phyloP scores from a whole-genome alignment of 164 flowering plant species.

The Litsea cubeba region DNA sequence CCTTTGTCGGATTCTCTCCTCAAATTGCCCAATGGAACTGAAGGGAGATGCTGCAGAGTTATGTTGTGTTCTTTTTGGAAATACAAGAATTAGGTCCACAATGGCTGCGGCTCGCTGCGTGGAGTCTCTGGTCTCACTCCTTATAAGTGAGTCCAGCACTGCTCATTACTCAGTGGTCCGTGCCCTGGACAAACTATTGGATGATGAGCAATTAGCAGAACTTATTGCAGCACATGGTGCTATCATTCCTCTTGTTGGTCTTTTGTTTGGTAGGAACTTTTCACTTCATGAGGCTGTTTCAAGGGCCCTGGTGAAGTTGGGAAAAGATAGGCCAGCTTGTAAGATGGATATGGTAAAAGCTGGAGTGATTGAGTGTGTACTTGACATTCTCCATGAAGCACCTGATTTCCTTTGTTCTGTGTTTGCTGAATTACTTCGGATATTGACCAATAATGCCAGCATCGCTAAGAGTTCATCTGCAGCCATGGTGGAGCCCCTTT shows the following conservation, averaged over 20 bases:
- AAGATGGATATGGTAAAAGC: slow-evolving; percentile 99
- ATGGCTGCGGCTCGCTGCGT: slow-evolving; percentile 91
- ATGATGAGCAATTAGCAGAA: slow-evolving; percentile 95
- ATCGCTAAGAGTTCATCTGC: slow-evolving; percentile 94
- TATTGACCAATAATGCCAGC: slow-evolving; percentile 84
- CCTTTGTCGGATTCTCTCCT: slow-evolving; percentile 83
- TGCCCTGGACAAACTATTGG: slow-evolving; percentile 83
- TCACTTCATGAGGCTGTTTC: slow-evolving; percentile 81
- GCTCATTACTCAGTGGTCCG: slow-evolving; percentile 88
- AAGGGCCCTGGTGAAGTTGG: slow-evolving; percentile 87
- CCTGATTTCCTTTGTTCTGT: slow-evolving; percentile 90
- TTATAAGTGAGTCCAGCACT: slow-evolving; percentile 70
- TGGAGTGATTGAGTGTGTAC: slow-evolving; percentile 76
- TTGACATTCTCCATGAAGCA: slow-evolving; percentile 84
- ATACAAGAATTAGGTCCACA: slow-evolving; percentile 83
- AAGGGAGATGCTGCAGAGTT: slow-evolving; percentile 97
- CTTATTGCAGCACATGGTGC: slow-evolving; percentile 97
- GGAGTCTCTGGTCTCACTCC: slow-evolving; percentile 92
- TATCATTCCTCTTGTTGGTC: slow-evolving; percentile 90
- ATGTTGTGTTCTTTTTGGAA: slow-evolving; percentile 84
- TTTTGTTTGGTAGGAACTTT: slow-evolving; percentile 75
- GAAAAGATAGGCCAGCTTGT: slow-evolving; percentile 94
- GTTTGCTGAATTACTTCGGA: slow-evolving; percentile 86
- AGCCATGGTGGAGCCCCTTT: slow-evolving; percentile 95
- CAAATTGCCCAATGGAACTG: slow-evolving; percentile 87